Base-by-base conservation (phyloP, 148 eudicot species). In the Cornus controversa region DNA sequence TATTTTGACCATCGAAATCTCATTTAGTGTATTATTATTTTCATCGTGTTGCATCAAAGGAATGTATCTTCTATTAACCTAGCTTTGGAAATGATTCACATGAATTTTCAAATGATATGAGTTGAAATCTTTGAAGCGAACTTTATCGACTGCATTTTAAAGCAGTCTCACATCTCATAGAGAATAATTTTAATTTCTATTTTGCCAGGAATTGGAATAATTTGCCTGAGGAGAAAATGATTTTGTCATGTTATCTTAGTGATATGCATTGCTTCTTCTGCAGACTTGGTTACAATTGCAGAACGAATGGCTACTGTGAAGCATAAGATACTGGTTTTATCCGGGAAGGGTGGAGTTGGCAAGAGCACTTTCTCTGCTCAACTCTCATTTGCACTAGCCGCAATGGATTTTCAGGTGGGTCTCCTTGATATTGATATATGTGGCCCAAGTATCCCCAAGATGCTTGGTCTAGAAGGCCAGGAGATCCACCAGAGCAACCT, bases 311-410 rank as follows among this genome's bases (percentile, higher is more conserved):
- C 98, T 47, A 92, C 94, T 8, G 98, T 94, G 74, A 92, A 94
- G 76, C 97, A 94, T 85, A 94, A 92, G 82, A 92, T 94, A 74
- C 92, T 94, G 60, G 93, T 94, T 68, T 64, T 94, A 50, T 92
- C 97, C 2, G 98, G 98, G 25, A 94, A 94, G 75, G 97, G 97
- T 67, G 97, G 98, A 64, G 98, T 94, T 72, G 98, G 98, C 29
- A 94, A 94, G 88, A 92, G 97, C 82, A 94, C 97, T 54, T 92
- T 94, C 87, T 94, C 98, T 26, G 98, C 98, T 79, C 97, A 94
- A 78, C 90, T 94, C 57, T 81, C 97, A 31, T 94, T 80, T 75
- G 97, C 97, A 24, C 82, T 94, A 50, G 93, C 97, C 72, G 87
- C 85, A 42, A 94, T 79, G 91, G 97, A 94, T 78, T 81, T 87